These are phyloP conservation scores for Alloascoidea africana DNA, from an alignment of 805 yeast species.

Conservation along the genomic window DNA sequence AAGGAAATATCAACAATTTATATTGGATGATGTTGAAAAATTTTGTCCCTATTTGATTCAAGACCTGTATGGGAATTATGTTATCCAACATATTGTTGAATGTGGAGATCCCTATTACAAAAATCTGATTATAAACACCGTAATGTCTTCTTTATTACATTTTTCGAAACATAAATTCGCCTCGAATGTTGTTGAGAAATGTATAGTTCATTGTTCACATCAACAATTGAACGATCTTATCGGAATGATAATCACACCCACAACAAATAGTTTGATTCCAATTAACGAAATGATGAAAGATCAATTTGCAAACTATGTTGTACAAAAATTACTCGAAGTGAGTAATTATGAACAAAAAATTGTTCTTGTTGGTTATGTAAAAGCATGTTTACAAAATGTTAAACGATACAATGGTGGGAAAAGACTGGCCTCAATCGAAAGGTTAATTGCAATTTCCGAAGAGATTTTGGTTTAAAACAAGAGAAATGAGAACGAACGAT, in stretches of 20 bases:
- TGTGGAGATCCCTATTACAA: constrained; percentile 33
- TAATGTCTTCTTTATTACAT: constrained; percentile 42
- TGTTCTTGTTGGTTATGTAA: constrained; percentile 45
- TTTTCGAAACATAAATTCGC: constrained; percentile 83
- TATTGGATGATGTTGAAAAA: constrained; percentile 57
- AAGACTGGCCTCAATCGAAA: constrained; percentile 73
- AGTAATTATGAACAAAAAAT: constrained; percentile 45
- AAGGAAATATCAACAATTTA: constrained; percentile 43
- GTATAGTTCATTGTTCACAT: constrained; percentile 78
- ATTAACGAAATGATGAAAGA: constrained; percentile 76
- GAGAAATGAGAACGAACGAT: no score
- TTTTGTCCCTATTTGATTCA: constrained; percentile 67
- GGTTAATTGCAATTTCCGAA: constrained; percentile 19
- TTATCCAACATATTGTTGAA: constrained; percentile 88
- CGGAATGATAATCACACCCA: constrained; percentile 45
- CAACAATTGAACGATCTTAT: constrained; percentile 41
- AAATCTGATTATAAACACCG: constrained; percentile 26
- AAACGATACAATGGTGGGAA: constrained; percentile 60
- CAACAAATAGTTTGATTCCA: constrained; percentile 61
- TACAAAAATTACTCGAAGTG: constrained; percentile 67
- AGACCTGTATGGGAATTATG: constrained; percentile 97
- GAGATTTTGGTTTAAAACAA: background rate
- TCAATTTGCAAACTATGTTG: constrained; percentile 81
- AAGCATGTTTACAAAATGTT: constrained; percentile 52
- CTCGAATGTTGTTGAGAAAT: constrained; percentile 93